A percentile compares a stretch with the other conserved stretches of the same genome.
phyloP scores from a whole-genome alignment of 2,329 filamentous ascomycete species.

The Westerdykella sp. region DNA sequence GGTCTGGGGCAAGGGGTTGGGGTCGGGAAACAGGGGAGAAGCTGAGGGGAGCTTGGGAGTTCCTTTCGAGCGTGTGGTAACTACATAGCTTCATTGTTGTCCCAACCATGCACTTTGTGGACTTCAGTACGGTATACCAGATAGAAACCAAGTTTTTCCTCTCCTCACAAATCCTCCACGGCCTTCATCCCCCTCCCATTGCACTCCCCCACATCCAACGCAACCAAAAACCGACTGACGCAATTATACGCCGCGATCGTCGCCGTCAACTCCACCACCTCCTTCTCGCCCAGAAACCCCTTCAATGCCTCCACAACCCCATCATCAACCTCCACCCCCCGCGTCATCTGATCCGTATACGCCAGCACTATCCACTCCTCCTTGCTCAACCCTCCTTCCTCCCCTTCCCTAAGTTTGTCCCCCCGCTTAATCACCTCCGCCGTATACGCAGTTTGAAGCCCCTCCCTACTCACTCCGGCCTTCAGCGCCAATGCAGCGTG shows the following conservation, averaged over 20 bases:
- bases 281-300: conserved; percentile 57
- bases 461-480: conserved; percentile 54
- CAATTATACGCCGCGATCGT: conserved; percentile 78
- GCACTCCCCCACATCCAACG: conserved; percentile 58
- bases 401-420: conserved; percentile 35
- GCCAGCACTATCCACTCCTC: conserved; percentile 61
- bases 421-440: conserved; percentile 21
- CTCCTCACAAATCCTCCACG: conserved; percentile 21
- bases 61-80: no score
- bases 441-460: conserved; percentile 43
- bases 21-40: no score
- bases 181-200: conserved; percentile 30
- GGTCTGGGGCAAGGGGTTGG: no score
- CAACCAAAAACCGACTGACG: conserved; percentile 76
- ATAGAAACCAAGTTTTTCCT: not conserved
- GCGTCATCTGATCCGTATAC: conserved; percentile 81
- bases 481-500: conserved; percentile 63
- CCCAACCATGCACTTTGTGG: no score
- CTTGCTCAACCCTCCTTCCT: conserved; percentile 33
- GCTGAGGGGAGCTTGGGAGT: no score
- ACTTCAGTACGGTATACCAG: no score
- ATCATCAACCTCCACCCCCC: conserved; percentile 63
- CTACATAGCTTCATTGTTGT: no score
- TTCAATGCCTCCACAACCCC: conserved; percentile 59
- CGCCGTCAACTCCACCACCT: conserved; percentile 74